These are phyloP conservation scores for Lolium rigidum DNA, from an alignment of 176 grass and related monocot genomes.

Conservation along the genomic window DNA sequence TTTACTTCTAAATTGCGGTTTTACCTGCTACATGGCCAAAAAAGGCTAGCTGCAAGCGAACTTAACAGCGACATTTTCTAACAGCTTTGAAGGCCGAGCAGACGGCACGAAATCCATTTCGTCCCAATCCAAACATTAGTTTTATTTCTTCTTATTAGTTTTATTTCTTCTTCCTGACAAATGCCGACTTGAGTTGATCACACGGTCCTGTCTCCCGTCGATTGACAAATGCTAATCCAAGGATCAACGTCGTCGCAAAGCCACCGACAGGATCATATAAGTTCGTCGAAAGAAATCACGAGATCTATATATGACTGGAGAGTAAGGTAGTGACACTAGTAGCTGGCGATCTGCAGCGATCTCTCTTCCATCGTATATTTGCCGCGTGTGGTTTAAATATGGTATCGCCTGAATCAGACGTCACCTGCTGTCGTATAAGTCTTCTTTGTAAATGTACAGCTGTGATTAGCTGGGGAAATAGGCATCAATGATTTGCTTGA, in stretches of 20 bases:
- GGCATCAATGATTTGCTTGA: not conserved
- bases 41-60: no score
- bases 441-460: not conserved
- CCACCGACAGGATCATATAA: not conserved
- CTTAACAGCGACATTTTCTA: no score
- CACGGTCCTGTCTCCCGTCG: constrained; percentile 39
- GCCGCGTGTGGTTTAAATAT: not conserved
- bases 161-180: no score
- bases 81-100: no score
- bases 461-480: not conserved
- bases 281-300: not conserved
- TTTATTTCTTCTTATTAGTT: no score
- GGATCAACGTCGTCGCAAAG: constrained; percentile 24
- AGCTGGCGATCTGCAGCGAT: constrained; percentile 30
- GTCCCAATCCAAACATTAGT: no score
- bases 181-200: not conserved
- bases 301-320: constrained; percentile 25
- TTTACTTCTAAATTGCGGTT: no score
- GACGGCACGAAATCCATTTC: no score
- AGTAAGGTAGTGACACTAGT: not conserved
- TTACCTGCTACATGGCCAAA: no score
- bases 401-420: not conserved
- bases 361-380: not conserved
- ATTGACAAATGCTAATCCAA: constrained; percentile 24
- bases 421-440: not conserved